Base-by-base conservation (phyloP, 2,329 filamentous ascomycete genomes). In the Trichophyton mentagrophytes region DNA sequence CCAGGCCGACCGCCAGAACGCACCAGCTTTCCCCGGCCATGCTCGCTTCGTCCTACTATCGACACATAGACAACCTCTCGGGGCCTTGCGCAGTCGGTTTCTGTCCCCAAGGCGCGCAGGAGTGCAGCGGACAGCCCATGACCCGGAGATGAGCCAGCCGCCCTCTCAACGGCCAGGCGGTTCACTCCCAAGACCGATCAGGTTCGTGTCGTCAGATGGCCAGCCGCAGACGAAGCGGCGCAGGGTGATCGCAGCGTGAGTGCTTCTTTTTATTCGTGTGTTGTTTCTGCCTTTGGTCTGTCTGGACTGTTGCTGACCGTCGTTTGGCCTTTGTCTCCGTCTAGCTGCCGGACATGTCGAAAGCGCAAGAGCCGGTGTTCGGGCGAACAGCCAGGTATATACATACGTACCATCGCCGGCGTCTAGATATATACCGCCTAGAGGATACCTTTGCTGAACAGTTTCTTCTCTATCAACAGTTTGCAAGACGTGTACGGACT, bases 161-260 rank as follows among this genome's bases (percentile, higher is more conserved):
- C 58, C 56, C 60, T 61, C 58, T 57, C 60, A 81, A 7, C 60
- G 56, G 53, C 42, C 61, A 42, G 33, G 40, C 36, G 46, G 27
- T 30, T 30, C 57, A 30, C 70, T 57, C 67, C 69, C 67, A 17
- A 68, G 73, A 61, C 76, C 77, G 68, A 88, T 89, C 66, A 86
- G 88, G 67, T 92, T 91, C 72, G 88, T 92, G 67, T 88, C 89
- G 65, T 90, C 86, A 68, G 87, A 90, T 74, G 88, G 88, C 64
- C 86, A 89, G 65, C 88, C 88, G 57, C 87, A 88, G 64, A 86
- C 86, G 27, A 92, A 91, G 74, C 80, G 88, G 67, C 82, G 88
- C 70, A 81, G 88, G 67, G 88, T 92, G 69, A 89, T 86, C 74
- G 86, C 88, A 68, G 88, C 88, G 83, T 88, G 79, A 73, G 85